Evolutionary conservation across 2,329 filamentous ascomycete genomes (phyloP).

Genomic region (Xylaria digitata): DNA sequence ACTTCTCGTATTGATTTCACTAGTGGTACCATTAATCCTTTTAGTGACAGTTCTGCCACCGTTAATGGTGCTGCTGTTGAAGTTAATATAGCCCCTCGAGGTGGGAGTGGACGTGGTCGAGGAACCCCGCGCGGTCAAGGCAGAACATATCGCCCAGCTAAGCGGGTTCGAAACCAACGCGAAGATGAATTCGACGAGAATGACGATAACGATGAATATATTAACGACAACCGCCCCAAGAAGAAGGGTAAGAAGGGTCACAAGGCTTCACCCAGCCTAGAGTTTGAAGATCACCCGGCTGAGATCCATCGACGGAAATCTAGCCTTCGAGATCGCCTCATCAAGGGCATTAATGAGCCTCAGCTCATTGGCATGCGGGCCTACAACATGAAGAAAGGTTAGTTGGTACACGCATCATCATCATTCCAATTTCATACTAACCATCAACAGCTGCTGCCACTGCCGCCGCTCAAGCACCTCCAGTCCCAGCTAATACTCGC

Average conservation of each 20-base stretch:
- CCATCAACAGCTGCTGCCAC: slow-evolving; percentile 4
- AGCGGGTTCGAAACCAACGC: slow-evolving; percentile 4
- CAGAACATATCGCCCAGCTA: neutral
- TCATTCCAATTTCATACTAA: neutral
- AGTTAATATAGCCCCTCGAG: neutral
- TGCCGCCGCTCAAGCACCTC: neutral
- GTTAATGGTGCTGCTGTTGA: neutral
- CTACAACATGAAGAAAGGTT: slow-evolving; percentile 24
- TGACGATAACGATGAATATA: neutral
- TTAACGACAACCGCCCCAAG: neutral
- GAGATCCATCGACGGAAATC: slow-evolving; percentile 10
- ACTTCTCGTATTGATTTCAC: neutral
- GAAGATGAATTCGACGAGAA: neutral
- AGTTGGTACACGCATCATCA: neutral
- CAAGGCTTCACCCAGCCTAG: neutral
- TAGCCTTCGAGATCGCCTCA: slow-evolving; percentile 29
- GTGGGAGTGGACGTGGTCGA: slow-evolving; percentile 1
- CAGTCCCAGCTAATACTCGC: neutral
- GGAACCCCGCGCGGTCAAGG: neutral
- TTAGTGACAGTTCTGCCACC: neutral
- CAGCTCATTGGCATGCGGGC: slow-evolving; percentile 29
- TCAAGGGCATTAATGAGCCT: slow-evolving; percentile 20
- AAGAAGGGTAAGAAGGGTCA: neutral
- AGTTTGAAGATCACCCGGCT: neutral
- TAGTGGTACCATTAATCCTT: neutral